Base-by-base conservation (phyloP, 2,329 filamentous ascomycete species). In the Paecilomyces sp. region DNA sequence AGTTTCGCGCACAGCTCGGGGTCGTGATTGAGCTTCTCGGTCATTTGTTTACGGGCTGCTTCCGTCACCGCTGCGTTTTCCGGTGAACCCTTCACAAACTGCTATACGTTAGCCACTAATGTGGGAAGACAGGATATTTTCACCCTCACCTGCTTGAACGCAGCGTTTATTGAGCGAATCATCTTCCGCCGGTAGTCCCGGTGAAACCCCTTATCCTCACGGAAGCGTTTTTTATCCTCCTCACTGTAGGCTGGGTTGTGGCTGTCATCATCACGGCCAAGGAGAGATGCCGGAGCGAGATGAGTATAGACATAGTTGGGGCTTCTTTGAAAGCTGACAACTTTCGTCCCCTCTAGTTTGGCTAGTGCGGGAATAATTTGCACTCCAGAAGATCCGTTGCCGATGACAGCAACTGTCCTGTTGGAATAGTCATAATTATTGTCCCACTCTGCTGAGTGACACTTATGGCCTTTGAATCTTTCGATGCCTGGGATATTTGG, bases 361-460 rank as follows among this genome's bases (percentile, higher is more conserved):
- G 30, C 25, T 6, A 28, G 25, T 28, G 25, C 25, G 25, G 67
- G 68, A 2, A 74, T 63, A 33, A 76, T 74, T 58, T 78, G 76
- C 13, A 77, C 75, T 0, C 68, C 74, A 3, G 69, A 73, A 1
- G 47, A 52, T 15, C 61, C 68, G 57, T 67, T 67, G 13, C 68
- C 68, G 58, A 70, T 68, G 18, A 70, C 50, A 3, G 65, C 68
- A 12, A 70, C 60, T 24, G 56, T 62, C 54, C 69, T 70, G 5
- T 59, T 62, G 1, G 33, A 61, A 56, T 59, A 62, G 57, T 74
- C 70, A 34, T 68, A 66, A 5, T 59, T 54, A 18, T 47, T 13
- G 5, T 58, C 61, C 56, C 54, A 62, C 8, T 30, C 56, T 2
- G 58, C 61, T 25, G 47, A 57, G 33, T 62, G 59, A 1, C 58